Conservation (phyloP, 2,329 filamentous ascomycete genomes). For the Cercospora sp. region DNA sequence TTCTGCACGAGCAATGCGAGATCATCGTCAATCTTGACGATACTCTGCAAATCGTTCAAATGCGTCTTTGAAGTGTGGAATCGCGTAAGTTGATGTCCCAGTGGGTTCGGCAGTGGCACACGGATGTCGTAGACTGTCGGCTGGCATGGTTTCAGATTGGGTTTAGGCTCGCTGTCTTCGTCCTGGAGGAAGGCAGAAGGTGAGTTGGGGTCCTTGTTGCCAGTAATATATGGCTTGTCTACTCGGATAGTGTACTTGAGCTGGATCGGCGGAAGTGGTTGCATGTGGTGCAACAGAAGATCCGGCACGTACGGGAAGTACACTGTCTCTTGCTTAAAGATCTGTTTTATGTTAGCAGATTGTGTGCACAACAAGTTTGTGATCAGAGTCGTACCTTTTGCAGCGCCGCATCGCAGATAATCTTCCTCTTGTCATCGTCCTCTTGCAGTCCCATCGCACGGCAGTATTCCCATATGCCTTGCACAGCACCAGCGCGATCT, state of each 20-base stretch:
- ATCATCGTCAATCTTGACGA: conserved; percentile 78
- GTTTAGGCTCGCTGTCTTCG: conserved; percentile 34
- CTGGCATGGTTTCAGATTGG: conserved; percentile 50
- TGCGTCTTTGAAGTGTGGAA: conserved; percentile 43
- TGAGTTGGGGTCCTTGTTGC: conserved; percentile 65
- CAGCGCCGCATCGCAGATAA: conserved; percentile 83
- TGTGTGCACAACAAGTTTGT: not conserved
- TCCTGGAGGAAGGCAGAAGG: conserved; percentile 42
- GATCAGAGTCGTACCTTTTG: conserved; percentile 61
- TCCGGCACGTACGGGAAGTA: conserved; percentile 83
- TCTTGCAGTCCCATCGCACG: conserved; percentile 82
- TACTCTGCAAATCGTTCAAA: conserved; percentile 71
- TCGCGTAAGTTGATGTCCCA: conserved; percentile 64
- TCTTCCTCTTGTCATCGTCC: conserved; percentile 89
- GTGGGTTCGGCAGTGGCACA: conserved; percentile 79
- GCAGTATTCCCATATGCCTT: conserved; percentile 95
- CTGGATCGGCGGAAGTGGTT: conserved; percentile 75
- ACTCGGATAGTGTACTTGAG: conserved; percentile 92
- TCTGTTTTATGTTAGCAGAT: conserved; percentile 48
- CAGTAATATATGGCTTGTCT: conserved; percentile 58
- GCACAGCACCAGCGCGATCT: conserved; percentile 81
- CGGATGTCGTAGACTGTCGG: conserved; percentile 87
- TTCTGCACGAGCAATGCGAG: conserved; percentile 80
- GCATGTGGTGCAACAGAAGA: conserved; percentile 70
- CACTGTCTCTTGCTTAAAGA: conserved; percentile 71